Evolutionary conservation across 106 monocot species (phyloP).

Genomic region (Acanthochlamys bracteata): DNA sequence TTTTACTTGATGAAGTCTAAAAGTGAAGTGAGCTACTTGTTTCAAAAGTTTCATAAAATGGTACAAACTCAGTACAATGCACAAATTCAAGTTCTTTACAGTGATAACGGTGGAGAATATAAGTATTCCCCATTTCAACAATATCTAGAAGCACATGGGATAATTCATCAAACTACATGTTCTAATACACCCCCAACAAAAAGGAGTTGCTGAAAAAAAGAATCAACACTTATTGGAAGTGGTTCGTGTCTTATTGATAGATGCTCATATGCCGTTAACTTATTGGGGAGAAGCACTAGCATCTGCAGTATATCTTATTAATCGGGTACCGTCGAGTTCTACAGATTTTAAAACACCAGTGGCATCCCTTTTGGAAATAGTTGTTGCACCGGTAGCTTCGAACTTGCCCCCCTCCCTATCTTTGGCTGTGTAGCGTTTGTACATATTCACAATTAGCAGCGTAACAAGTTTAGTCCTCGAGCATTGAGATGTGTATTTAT

Average conservation of each 20-base stretch:
- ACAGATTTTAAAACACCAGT: neutral
- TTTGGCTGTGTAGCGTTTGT: conserved; percentile 10
- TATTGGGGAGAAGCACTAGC: conserved; percentile 4
- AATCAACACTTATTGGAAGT: no score
- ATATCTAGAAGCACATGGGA: no score
- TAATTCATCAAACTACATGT: no score
- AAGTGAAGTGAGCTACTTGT: no score
- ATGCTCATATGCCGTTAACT: neutral
- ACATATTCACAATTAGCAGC: neutral
- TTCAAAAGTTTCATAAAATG: no score
- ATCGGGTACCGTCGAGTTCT: neutral
- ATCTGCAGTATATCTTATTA: neutral
- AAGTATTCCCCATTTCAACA: no score
- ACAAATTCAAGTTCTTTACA: no score
- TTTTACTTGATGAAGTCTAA: no score
- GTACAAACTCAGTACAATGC: no score
- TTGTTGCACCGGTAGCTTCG: neutral
- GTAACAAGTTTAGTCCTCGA: neutral
- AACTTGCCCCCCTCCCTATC: neutral
- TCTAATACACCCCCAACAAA: no score
- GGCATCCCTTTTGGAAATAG: neutral
- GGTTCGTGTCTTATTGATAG: neutral
- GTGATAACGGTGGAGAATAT: no score
- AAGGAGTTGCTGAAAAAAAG: no score
- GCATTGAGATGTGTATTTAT: conserved; percentile 1